These are phyloP conservation scores for Cyclotella kingstonii DNA, from an alignment of 108 stramenopile species.

Conservation along the genomic window DNA sequence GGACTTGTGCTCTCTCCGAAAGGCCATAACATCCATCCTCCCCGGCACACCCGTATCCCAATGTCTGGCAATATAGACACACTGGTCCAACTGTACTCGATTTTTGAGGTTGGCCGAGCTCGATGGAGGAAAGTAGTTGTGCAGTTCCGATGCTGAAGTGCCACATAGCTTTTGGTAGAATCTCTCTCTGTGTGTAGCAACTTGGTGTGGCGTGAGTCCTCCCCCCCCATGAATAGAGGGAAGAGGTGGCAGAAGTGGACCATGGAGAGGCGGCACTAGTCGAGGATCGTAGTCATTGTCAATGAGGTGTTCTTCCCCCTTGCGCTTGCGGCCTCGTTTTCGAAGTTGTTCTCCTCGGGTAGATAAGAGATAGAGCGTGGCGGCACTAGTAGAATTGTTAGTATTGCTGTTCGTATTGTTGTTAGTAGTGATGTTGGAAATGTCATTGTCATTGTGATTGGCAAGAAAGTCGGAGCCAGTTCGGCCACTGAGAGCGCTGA, in stretches of 20 bases:
- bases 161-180: conserved; percentile 22
- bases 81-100: conserved; percentile 26
- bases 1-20: conserved; percentile 22
- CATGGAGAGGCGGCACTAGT: conserved; percentile 20
- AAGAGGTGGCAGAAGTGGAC: conserved; percentile 17
- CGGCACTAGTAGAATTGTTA: no score
- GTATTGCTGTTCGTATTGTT: no score
- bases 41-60: conserved; percentile 34
- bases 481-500: conserved; percentile 10
- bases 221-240: conserved; percentile 11
- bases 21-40: conserved; percentile 19
- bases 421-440: no score
- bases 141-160: conserved; percentile 3
- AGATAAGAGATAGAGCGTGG: not conserved
- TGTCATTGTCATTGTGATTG: no score
- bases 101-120: conserved; percentile 18
- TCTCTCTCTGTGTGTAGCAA: conserved; percentile 9
- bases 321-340: conserved; percentile 15
- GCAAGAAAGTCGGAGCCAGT: no score
- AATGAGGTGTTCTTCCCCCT: conserved; percentile 13
- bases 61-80: conserved; percentile 26
- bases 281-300: conserved; percentile 8
- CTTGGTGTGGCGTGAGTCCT: conserved; percentile 13
- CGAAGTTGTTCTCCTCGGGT: conserved; percentile 13
- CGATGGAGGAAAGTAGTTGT: conserved; percentile 10